A percentile compares a stretch with the other conserved stretches of the same genome.
Evolutionary conservation across 768 basidiomycete genomes (phyloP).

Genomic region (Phaeotremella skinneri): DNA sequence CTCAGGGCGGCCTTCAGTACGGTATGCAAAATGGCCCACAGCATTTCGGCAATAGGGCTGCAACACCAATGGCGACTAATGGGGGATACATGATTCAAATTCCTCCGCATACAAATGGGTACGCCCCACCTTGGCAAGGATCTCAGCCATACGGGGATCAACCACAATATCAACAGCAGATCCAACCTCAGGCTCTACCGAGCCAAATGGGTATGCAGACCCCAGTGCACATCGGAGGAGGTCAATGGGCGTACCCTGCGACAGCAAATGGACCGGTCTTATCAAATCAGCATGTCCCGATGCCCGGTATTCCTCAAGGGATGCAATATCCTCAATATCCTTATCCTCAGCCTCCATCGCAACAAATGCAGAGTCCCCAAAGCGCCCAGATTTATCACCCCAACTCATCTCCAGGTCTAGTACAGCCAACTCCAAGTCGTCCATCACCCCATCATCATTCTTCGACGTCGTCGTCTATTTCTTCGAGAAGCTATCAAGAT

Average conservation of each 20-base stretch:
- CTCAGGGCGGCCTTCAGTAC: neutral
- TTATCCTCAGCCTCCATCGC: slow-evolving; percentile 12
- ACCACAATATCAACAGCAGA: neutral
- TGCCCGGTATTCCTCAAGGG: slow-evolving; percentile 40
- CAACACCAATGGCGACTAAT: neutral
- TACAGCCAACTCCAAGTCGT: slow-evolving; percentile 35
- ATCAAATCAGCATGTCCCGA: slow-evolving; percentile 6
- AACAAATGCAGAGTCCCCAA: slow-evolving; percentile 5
- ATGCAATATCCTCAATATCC: slow-evolving; percentile 23
- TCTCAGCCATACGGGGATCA: neutral
- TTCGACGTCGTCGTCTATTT: slow-evolving; percentile 41
- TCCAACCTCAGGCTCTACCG: neutral
- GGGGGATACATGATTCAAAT: neutral
- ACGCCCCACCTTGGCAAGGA: neutral
- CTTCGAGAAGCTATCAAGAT: slow-evolving; percentile 41
- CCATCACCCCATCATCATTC: slow-evolving; percentile 34
- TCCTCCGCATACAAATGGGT: neutral
- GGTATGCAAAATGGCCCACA: neutral
- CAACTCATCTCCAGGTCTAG: slow-evolving; percentile 15
- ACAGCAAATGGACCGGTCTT: slow-evolving; percentile 5
- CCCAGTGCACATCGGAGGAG: neutral
- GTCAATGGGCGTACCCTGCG: neutral
- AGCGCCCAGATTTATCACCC: slow-evolving; percentile 2
- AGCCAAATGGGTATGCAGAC: slow-evolving; percentile 3
- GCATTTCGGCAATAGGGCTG: neutral